phyloP scores from a whole-genome alignment of 257 asterid genomes.

The Prunella vulgaris region DNA sequence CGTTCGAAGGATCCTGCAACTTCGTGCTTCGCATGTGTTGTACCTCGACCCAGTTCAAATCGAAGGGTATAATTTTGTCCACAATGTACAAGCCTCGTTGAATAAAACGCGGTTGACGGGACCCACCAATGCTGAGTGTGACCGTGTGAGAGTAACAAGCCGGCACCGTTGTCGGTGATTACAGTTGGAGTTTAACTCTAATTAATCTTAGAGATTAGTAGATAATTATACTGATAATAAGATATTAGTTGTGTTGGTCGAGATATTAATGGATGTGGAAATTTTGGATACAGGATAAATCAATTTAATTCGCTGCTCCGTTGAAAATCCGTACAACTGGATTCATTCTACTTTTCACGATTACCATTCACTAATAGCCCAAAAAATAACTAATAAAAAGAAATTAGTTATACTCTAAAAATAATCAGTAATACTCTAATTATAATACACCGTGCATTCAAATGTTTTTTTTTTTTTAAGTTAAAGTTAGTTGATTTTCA shows the following conservation, averaged over 20 bases:
- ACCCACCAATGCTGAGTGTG: background rate
- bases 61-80: background rate
- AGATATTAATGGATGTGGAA: background rate
- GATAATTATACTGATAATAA: background rate
- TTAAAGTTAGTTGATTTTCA: too few relatives aligned
- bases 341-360: too few relatives aligned
- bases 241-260: background rate
- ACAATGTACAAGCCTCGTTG: background rate
- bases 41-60: background rate
- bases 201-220: background rate
- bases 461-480: too few relatives aligned
- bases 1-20: background rate
- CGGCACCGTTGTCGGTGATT: conserved; percentile 19
- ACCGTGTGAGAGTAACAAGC: background rate
- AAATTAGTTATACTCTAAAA: too few relatives aligned
- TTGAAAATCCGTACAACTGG: too few relatives aligned
- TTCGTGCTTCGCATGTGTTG: conserved; percentile 17
- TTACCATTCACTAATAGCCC: too few relatives aligned
- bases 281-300: background rate
- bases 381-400: too few relatives aligned
- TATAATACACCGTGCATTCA: too few relatives aligned
- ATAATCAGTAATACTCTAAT: too few relatives aligned
- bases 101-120: conserved; percentile 24
- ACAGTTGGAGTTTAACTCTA: background rate
- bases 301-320: too few relatives aligned